Evolutionary conservation across 108 stramenopile species (phyloP).

Genomic region (Nannochloropsis gaditana): DNA sequence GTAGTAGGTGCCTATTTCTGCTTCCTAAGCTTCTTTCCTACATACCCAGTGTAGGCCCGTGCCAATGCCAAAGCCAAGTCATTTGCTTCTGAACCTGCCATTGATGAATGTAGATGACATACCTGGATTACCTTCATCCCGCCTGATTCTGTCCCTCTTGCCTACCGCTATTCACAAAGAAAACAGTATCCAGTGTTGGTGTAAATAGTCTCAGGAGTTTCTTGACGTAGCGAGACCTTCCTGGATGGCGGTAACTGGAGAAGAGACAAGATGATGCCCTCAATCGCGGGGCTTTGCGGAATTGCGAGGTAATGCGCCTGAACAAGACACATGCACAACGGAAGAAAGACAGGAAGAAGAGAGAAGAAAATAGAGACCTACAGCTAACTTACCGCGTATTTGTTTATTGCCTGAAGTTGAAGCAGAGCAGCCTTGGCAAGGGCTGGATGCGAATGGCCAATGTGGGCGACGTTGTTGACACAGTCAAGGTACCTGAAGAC

Average conservation of each 20-base stretch:
- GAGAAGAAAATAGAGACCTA: not conserved
- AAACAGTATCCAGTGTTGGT: constrained; percentile 58
- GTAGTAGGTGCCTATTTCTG: not conserved
- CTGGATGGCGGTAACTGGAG: constrained; percentile 79
- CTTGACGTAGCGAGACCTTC: constrained; percentile 60
- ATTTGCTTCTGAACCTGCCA: constrained; percentile 72
- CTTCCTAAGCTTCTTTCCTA: not conserved
- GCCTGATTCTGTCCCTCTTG: not conserved
- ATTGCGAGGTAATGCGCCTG: too few relatives aligned
- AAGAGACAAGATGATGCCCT: not conserved
- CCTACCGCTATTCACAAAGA: constrained; percentile 87
- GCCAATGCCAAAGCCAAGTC: constrained; percentile 90
- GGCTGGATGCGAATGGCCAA: constrained; percentile 68
- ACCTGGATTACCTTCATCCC: not conserved
- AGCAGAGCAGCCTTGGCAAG: not conserved
- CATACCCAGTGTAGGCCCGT: constrained; percentile 51
- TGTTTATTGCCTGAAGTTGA: not conserved
- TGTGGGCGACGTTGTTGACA: constrained; percentile 81
- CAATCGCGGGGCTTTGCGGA: too few relatives aligned
- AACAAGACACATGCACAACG: not conserved
- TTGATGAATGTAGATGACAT: not conserved
- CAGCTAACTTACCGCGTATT: not conserved
- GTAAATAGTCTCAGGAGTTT: constrained; percentile 57
- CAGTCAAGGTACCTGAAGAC: constrained; percentile 66
- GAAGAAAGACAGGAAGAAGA: not conserved